Conservation (phyloP, 1,139 yeast genomes). For the Suhomyces chickasaworum region DNA sequence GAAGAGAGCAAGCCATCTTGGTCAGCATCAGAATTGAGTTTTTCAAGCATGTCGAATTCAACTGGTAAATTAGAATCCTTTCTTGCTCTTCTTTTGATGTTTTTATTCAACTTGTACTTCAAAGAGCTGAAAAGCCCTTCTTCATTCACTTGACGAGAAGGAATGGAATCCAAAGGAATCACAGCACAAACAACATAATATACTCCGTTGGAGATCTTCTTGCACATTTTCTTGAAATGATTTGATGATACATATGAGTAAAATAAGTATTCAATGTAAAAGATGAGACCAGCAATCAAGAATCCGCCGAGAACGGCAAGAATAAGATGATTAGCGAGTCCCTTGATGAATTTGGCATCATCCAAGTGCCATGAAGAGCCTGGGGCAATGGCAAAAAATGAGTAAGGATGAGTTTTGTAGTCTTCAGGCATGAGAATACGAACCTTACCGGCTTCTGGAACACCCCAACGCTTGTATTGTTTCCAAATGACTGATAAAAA, state of each 20-base stretch:
- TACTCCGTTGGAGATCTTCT: constrained; percentile 16
- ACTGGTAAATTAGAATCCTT: constrained; percentile 57
- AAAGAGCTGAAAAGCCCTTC: constrained; percentile 8
- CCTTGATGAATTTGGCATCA: constrained; percentile 76
- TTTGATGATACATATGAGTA: constrained; percentile 47
- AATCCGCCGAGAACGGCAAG: constrained; percentile 72
- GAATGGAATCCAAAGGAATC: constrained; percentile 6
- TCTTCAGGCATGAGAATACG: constrained; percentile 71
- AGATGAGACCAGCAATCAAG: constrained; percentile 54
- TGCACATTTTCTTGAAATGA: constrained; percentile 30
- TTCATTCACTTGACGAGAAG: constrained; percentile 3
- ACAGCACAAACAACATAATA: constrained; percentile 3
- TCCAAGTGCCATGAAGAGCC: constrained; percentile 92
- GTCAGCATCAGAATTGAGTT: constrained; percentile 15
- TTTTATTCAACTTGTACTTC: constrained; percentile 14
- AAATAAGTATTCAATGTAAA: constrained; percentile 64
- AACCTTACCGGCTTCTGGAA: constrained; percentile 63
- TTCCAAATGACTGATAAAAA: constrained; percentile 86
- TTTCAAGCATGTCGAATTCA: constrained; percentile 37
- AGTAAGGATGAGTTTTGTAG: constrained; percentile 56
- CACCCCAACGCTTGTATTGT: constrained; percentile 79
- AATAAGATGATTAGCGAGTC: constrained; percentile 68
- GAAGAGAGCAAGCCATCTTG: constrained; percentile 3
- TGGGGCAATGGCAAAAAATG: constrained; percentile 70
- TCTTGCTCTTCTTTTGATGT: constrained; percentile 46